phyloP scores from a whole-genome alignment of 2,329 filamentous ascomycete species.

The Daldinia sp. region DNA sequence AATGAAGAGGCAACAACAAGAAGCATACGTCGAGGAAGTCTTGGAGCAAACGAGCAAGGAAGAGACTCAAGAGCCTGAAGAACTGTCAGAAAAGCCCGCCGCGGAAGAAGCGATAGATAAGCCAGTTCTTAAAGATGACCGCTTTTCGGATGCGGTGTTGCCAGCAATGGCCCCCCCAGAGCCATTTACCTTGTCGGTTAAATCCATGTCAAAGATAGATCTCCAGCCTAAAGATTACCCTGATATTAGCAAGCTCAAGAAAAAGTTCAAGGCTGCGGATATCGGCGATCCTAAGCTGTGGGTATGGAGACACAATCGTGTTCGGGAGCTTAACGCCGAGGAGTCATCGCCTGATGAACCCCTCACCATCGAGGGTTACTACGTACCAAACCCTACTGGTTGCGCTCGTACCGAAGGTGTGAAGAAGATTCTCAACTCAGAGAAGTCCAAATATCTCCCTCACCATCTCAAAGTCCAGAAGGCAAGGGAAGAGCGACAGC shows the following conservation, averaged over 20 bases:
- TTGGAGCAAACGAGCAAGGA: slow-evolving; percentile 55
- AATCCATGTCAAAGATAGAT: slow-evolving; percentile 59
- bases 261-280: slow-evolving; percentile 59
- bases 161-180: slow-evolving; percentile 61
- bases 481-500: slow-evolving; percentile 90
- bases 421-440: slow-evolving; percentile 95
- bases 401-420: slow-evolving; percentile 91
- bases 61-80: slow-evolving; percentile 50
- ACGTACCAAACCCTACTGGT: slow-evolving; percentile 87
- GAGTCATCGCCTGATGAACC: slow-evolving; percentile 51
- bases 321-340: slow-evolving; percentile 66
- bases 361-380: slow-evolving; percentile 72
- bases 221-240: slow-evolving; percentile 62
- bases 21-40: slow-evolving; percentile 60
- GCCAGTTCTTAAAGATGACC: slow-evolving; percentile 56
- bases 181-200: slow-evolving; percentile 60
- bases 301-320: slow-evolving; percentile 68
- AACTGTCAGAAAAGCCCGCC: slow-evolving; percentile 44
- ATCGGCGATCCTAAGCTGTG: slow-evolving; percentile 66
- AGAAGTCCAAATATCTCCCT: slow-evolving; percentile 97
- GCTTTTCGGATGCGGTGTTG: slow-evolving; percentile 63
- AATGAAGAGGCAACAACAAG: slow-evolving; percentile 76
- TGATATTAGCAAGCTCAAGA: slow-evolving; percentile 62
- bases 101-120: slow-evolving; percentile 49
- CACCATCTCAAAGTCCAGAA: slow-evolving; percentile 97